A percentile compares a stretch with the other conserved stretches of the same genome.
Conservation (phyloP, 768 basidiomycete genomes). For the Xerocomellus amylosporus region DNA sequence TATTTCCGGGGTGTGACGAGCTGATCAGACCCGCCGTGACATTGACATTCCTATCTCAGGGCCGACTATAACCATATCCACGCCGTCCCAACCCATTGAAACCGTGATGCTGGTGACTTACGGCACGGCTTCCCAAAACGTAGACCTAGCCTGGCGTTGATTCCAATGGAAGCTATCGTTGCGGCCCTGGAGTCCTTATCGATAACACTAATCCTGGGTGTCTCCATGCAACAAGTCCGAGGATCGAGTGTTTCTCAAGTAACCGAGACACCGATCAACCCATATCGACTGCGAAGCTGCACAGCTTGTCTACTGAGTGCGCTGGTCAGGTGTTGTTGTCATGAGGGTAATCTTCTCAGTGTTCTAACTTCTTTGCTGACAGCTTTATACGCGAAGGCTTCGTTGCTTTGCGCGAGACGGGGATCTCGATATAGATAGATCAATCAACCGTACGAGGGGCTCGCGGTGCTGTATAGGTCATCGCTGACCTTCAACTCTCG, state of each 20-base stretch:
- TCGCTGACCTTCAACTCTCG: slow-evolving; percentile 10
- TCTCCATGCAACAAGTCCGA: background rate
- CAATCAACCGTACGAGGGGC: background rate
- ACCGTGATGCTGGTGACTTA: background rate
- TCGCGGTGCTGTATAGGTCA: background rate
- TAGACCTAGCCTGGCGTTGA: slow-evolving; percentile 4
- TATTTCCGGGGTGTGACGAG: background rate
- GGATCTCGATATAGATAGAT: background rate
- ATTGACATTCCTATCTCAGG: background rate
- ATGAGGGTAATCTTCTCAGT: background rate
- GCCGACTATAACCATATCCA: background rate
- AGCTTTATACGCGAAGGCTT: background rate
- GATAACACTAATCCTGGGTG: background rate
- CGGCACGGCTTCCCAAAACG: background rate
- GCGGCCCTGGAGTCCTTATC: background rate
- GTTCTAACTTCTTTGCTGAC: background rate
- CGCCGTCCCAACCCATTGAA: background rate
- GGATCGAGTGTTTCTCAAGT: background rate
- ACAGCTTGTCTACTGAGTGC: background rate
- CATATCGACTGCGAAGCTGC: background rate
- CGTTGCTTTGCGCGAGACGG: background rate
- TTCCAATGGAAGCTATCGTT: slow-evolving; percentile 6
- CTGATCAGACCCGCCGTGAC: background rate
- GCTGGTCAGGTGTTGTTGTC: background rate
- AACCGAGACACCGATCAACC: background rate